A percentile compares a stretch with the other conserved stretches of the same genome.
Evolutionary conservation across 2,329 filamentous ascomycete genomes (phyloP).

Genomic region (Botrytis elliptica): DNA sequence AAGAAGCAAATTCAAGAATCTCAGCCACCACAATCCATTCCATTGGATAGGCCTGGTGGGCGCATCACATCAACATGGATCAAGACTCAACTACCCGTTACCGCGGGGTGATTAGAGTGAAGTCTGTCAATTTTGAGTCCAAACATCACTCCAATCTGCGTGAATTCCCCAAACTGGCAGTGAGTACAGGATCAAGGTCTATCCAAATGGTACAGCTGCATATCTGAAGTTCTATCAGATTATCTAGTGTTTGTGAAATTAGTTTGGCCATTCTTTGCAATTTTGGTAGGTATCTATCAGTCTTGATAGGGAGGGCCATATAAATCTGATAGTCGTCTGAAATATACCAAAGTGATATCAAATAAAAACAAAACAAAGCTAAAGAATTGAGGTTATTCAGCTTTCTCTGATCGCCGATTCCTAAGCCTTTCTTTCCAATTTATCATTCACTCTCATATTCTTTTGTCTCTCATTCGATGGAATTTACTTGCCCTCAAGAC

Average conservation of each 20-base stretch:
- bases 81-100: not conserved
- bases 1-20: not conserved
- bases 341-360: not conserved
- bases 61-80: not conserved
- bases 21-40: not conserved
- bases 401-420: not conserved
- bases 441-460: not conserved
- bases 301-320: not conserved
- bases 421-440: not conserved
- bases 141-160: not conserved
- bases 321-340: not conserved
- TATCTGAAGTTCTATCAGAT: conserved; percentile 5
- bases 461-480: not conserved
- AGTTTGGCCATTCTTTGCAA: not conserved
- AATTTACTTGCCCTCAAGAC: not conserved
- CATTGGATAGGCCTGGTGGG: not conserved
- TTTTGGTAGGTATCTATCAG: not conserved
- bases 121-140: conserved; percentile 4
- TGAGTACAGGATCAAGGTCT: not conserved
- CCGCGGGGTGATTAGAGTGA: not conserved
- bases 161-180: not conserved
- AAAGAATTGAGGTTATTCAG: not conserved
- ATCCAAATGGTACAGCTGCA: not conserved
- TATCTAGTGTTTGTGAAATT: not conserved
- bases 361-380: not conserved